A percentile compares a stretch with the other conserved stretches of the same genome.
These are phyloP conservation scores for Mucor mucedo DNA, from an alignment of 371 early-diverging fungal genomes.

Conservation along the genomic window DNA sequence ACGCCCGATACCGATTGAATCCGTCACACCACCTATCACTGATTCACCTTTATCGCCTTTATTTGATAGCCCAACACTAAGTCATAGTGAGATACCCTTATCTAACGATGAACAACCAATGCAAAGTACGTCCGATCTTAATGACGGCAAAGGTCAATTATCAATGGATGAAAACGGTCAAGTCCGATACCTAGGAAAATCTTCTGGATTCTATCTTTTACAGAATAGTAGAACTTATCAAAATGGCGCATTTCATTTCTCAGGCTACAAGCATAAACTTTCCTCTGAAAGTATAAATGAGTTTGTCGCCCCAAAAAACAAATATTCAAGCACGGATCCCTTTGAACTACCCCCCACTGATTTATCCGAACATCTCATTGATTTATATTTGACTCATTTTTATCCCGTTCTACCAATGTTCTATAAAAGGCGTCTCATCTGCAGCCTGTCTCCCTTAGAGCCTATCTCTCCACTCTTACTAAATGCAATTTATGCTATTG, in stretches of 20 bases:
- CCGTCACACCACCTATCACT: not conserved
- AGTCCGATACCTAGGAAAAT: constrained; percentile 50
- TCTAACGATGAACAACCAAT: not conserved
- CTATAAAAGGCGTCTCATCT: constrained; percentile 38
- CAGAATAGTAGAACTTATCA: constrained; percentile 51
- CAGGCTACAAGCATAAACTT: constrained; percentile 34
- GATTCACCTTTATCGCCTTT: constrained; percentile 12
- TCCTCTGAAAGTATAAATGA: not conserved
- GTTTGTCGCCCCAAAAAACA: not conserved
- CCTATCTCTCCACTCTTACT: constrained; percentile 52
- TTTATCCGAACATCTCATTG: constrained; percentile 56
- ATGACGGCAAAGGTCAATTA: constrained; percentile 42
- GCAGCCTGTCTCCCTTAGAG: constrained; percentile 21
- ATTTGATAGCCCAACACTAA: constrained; percentile 20
- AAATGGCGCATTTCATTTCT: constrained; percentile 46
- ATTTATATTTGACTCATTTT: constrained; percentile 56
- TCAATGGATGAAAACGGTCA: constrained; percentile 55
- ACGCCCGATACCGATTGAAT: not conserved
- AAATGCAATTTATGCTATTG: constrained; percentile 58
- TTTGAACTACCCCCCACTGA: constrained; percentile 55
- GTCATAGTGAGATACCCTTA: constrained; percentile 7
- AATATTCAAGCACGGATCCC: constrained; percentile 25
- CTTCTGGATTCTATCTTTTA: constrained; percentile 51
- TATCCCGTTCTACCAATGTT: constrained; percentile 61
- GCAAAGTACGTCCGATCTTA: constrained; percentile 11